Evolutionary conservation across 345 rosid species (phyloP), one percentile per base, ranked within the genome.

Genomic region (Citrus glauca): DNA sequence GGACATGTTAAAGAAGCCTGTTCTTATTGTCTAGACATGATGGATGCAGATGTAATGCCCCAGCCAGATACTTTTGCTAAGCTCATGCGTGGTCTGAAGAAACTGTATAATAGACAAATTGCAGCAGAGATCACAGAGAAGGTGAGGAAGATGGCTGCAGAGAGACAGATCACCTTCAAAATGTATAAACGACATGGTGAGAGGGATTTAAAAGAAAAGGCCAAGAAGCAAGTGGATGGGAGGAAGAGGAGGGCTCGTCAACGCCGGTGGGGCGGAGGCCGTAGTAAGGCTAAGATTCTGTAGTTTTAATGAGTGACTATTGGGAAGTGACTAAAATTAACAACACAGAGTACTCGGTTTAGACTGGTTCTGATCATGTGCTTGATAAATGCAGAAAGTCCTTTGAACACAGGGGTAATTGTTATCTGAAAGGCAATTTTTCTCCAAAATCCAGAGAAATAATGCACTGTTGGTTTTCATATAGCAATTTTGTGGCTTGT

Each of bases 141-240:
- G 79, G 97, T 96, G 82, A 91, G 93, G 82, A 88, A 89, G 83
- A 94, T 96, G 97, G 94, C 99, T 62, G 95, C 79, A 2, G 94
- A 94, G 64, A 90, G 92, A 81, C 80, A 88, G 59, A 82, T 89
- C n/a, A 91, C 91, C 61, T 96, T 96, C 81, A 96, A 91, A 85
- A 91, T 91, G 97, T 94, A 94, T 82, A 96, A 91, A 83, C 87
- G 99, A 68, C 85, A 94, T 64, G 99, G 99, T 73, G 97, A 88
- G 84, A 86, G 91, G 78, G 89, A 87, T 84, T 85, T 94, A 77
- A 85, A 59, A 68, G 92, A 90, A 82, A 95, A 92, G 82, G 85
- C n/a, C 4, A 88, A 89, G 87, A 80, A 71, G 6, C 87, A 84
- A 74, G 66, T 65, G 77, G 88, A 88, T 81, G 85, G 81, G 73